Base-by-base conservation (phyloP, 78 protist genomes). In the Chrysochromulina tobinii region DNA sequence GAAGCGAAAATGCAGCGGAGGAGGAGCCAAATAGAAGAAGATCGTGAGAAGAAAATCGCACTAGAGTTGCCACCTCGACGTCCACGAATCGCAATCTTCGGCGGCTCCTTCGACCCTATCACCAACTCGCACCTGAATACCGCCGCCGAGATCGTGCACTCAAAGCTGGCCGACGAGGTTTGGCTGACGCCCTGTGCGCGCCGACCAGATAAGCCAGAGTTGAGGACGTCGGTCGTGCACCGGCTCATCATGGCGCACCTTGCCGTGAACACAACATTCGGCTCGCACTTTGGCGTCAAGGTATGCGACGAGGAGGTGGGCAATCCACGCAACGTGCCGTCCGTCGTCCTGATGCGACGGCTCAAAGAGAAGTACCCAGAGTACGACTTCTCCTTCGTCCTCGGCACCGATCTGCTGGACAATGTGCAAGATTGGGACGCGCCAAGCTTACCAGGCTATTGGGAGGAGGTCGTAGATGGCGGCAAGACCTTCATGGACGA, bases 81-180 rank as follows among this genome's bases (percentile, higher is more conserved):
- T 38, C 38, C 38, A 38, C 58, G 79, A 18, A 18, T 87, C 50
- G 90, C 90, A 1, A 12, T 87, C 54, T 58, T 20, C 48, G 90
- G 90, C 75, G 90, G 90, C 48, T 9, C 83, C 48, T 87, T 48
- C 54, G 75, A 87, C 17, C 90, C 90, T 2, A 61, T 59, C 50
- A 87, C 90, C 15, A 58, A 38, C 61, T 73, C 90, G 15, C 90
- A 87, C 90, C 25, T 87, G 14, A 83, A 87, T 0, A 20, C 48
- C 61, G 90, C 90, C 3, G 72, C 90, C 25, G 69, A 87, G 90
- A 87, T 87, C 55, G 9, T 87, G 14, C 90, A 87, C 75, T 59
- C 59, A 51, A 58, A 58, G 50, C n/a, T 9, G 59, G 90, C 75
- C n/a, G 90, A 61, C 50, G 90, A 87, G 54, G 90, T 87, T 1